A percentile compares a stretch with the other conserved stretches of the same genome.
phyloP scores from a whole-genome alignment of 1,139 yeast species.

The Chernovozyma sophiae-reginae region DNA sequence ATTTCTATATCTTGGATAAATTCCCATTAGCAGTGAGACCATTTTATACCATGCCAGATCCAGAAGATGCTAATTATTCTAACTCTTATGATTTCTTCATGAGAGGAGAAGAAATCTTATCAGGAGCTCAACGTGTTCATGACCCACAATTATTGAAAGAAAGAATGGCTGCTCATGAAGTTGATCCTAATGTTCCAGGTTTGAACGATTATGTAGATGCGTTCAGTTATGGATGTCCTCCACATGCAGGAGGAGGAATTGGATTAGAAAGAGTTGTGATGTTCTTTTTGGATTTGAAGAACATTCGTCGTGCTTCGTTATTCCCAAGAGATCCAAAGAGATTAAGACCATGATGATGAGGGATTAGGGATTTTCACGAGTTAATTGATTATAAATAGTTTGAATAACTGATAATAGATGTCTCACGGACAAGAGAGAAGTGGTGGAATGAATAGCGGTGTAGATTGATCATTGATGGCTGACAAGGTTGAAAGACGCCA shows the following conservation, averaged over 20 bases:
- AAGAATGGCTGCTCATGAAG: slow-evolving; percentile 80
- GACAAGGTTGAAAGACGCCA: no score
- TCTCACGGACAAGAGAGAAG: neutral
- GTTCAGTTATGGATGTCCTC: slow-evolving; percentile 91
- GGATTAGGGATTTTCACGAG: no score
- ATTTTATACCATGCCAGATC: slow-evolving; percentile 98
- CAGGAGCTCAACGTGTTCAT: slow-evolving; percentile 99
- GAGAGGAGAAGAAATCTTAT: slow-evolving; percentile 98
- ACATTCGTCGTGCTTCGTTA: slow-evolving; percentile 93
- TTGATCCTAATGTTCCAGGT: slow-evolving; percentile 79
- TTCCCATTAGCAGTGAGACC: slow-evolving; percentile 97
- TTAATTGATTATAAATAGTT: no score
- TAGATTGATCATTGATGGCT: no score
- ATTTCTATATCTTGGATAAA: slow-evolving; percentile 95
- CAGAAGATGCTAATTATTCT: slow-evolving; percentile 86
- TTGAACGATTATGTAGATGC: slow-evolving; percentile 88
- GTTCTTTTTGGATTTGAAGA: slow-evolving; percentile 95
- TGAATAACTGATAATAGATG: neutral
- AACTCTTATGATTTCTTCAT: slow-evolving; percentile 97
- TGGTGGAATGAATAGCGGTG: no score
- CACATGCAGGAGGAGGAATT: slow-evolving; percentile 99
- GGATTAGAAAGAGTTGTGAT: slow-evolving; percentile 98
- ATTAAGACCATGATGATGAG: slow-evolving; percentile 65
- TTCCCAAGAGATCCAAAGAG: slow-evolving; percentile 99
- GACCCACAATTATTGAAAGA: slow-evolving; percentile 78